Base-by-base conservation (phyloP, 2,329 filamentous ascomycete genomes). In the Exophiala xenobiotica region DNA sequence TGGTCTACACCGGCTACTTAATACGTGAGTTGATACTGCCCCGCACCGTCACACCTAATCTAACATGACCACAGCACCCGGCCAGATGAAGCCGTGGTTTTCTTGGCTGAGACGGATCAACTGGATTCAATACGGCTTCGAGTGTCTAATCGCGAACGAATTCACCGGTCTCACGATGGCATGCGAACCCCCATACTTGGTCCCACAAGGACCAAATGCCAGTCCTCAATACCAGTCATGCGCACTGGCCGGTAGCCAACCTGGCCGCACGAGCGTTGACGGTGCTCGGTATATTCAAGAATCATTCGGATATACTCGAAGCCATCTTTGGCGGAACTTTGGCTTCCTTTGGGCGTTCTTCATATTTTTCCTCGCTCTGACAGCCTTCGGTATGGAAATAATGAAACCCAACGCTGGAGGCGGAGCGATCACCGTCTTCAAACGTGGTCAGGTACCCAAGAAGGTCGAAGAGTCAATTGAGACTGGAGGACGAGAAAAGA, bases 281-380 rank as follows among this genome's bases (percentile, higher is more conserved):
- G 83, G 83, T 2, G 68, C 74, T 0, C 70, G 72, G 41, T 86
- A 84, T 59, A 81, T 84, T n/a, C 37, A 71, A 11, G 67, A 72
- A 1, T 74, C 77, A 0, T 85, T 75, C 59, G 73, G 69, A 0
- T 85, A 85, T 60, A 76, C 70, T 1, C 69, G 78, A 8, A 66
- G 72, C 1, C 81, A 86, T 59, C 64, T 86, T 0, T 87, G 83
- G 83, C 73, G 82, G 1, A 90, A 93, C 68, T 88, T 87, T 67
- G 88, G 87, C 1, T 93, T 96, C 57, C 83, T 95, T 54, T 66
- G 90, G 8, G 83, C 77, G 1, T 79, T 95, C 56, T 88, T 95
- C 47, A 69, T 86, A 33, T 82, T 83, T 53, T 95, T 95, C 71
- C 75, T 96, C 3, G 68, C 80, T 8, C 71, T 88, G 51, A 92